Percentiles rank a stretch among this genome's conserved stretches.
Conservation (phyloP, 345 rosid species). For the Syzygium oleosum region DNA sequence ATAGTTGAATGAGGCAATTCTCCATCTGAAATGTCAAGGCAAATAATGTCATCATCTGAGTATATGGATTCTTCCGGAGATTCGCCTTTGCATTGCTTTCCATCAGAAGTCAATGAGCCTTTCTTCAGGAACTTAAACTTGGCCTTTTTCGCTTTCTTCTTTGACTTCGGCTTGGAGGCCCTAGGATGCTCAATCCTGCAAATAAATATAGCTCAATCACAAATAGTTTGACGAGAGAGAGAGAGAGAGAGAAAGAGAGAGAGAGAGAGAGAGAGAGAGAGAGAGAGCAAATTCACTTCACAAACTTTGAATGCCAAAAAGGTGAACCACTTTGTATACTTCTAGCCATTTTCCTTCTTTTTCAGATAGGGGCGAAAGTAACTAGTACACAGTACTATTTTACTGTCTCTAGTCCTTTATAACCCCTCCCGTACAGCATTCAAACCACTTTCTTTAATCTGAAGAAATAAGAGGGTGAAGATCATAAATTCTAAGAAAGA, state of each 20-base stretch:
- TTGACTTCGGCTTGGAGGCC: slow-evolving; percentile 56
- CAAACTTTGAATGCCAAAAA: neutral
- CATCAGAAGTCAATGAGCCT: slow-evolving; percentile 63
- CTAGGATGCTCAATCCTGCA: slow-evolving; percentile 50
- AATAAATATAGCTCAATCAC: neutral
- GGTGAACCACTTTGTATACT: neutral
- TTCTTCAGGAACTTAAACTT: slow-evolving; percentile 90
- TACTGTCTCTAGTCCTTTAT: neutral
- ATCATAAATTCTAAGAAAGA: neutral
- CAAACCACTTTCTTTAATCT: neutral
- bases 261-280: neutral
- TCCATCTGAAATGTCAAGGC: slow-evolving; percentile 40
- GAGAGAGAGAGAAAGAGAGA: neutral
- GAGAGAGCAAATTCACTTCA: neutral
- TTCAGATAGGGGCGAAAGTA: neutral
- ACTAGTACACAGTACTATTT: neutral
- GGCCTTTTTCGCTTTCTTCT: slow-evolving; percentile 86
- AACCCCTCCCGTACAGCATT: neutral
- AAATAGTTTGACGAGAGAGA: neutral
- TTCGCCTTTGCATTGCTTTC: slow-evolving; percentile 47
- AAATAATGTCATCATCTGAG: slow-evolving; percentile 21
- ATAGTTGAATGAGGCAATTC: slow-evolving; percentile 31
- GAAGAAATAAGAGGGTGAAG: neutral
- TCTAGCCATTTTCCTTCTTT: neutral
- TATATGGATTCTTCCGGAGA: slow-evolving; percentile 30